Evolutionary conservation across 176 grass and related monocot genomes (phyloP).

Genomic region (Hordeum vulgare): MorexV3_pseudomolecules_assembly NC_058524.1:50283376-50283875

Average conservation of each 20-base stretch:
- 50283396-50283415: not conserved
- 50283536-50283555: not conserved
- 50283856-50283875: constrained; percentile 14
- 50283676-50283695: constrained; percentile 71
- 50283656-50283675: constrained; percentile 55
- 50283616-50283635: constrained; percentile 16
- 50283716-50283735: constrained; percentile 1
- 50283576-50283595: not conserved
- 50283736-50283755: not conserved
- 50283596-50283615: not conserved
- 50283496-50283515: not conserved
- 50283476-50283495: not conserved
- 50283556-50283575: not conserved
- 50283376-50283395: not conserved
- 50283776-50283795: not conserved
- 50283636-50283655: constrained; percentile 68
- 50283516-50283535: not conserved
- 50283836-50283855: not conserved
- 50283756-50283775: not conserved
- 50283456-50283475: not conserved
- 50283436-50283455: not conserved
- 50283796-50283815: not conserved
- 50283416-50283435: not conserved
- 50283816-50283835: not conserved
- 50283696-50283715: constrained; percentile 32